Evolutionary conservation across 306 rosid genomes (phyloP), one percentile per base, ranked within the genome.

Genomic region (Begonia masoniana): DNA sequence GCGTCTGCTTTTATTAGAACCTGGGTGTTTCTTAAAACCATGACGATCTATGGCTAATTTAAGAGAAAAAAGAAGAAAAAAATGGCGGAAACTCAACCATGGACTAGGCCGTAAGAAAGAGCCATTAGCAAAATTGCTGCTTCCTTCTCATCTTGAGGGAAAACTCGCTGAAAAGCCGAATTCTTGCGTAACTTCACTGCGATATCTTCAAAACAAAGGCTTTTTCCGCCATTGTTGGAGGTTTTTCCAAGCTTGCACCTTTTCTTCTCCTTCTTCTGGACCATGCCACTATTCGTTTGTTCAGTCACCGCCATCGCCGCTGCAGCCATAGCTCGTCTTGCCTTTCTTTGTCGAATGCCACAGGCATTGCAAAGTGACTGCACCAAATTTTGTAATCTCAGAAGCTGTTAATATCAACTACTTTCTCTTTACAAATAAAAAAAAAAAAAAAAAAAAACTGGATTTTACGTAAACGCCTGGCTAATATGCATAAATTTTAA

Each of bases 331-430:
- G 96, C 97, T 2, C 95, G 77, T 52, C 97, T 80, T 0, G 94
- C 97, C 68, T 89, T 89, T 76, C 97, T 78, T 74, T 89, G 97
- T 57, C 97, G 71, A 60, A 89, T 89, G 26, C 97, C 97, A 50
- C 97, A 89, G 0, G 97, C 97, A 67, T 89, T 89, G 76, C 97
- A 89, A 13, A 89, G 83, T 41, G 97, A 68, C 97, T 89, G 67
- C 68, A 50, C 55, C 60, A 53, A 41, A 31, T 31, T 7, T 1
- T 21, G 24, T 21, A 21, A 2, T 21, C 4, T 21, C 24, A 21
- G 24, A 21, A 21, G 24, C 24, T 21, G 24, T 21, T 21, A 21
- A 21, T 2, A 21, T 21, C 24, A 21, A 21, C 24, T 21, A 31
- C 8, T 31, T 31, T 31, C 7, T 31, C 39, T 31, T 31, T 31